Base-by-base conservation (phyloP, 306 rosid species). In the Medicago arabica region DNA sequence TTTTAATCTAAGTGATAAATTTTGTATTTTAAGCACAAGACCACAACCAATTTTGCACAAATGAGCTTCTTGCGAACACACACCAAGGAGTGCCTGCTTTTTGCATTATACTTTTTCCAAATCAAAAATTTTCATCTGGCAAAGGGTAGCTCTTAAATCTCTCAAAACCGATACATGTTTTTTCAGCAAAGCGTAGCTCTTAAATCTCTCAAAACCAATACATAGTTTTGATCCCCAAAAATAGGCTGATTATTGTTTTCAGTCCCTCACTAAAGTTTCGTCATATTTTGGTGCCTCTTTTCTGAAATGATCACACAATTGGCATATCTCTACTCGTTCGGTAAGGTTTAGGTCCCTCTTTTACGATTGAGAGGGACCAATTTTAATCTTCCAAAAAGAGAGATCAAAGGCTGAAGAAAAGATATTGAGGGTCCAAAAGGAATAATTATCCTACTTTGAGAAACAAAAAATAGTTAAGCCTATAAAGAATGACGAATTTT, bases 121-220 rank as follows among this genome's bases (percentile, higher is more conserved):
- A 41, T 82, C 57, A 59, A 38, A 73, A 73, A 44, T 49, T 14
- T 4, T 55, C 47, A 58, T 9, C 67, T 47, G 60, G 69, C 17
- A 57, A 21, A 43, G 44, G 51, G 76, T 7, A 74, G 74, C 28
- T 46, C 59, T 44, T 44, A 59, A 31, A 67, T 58, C 72, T 59
- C 69, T 59, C 53, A 77, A 28, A 38, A 67, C 53, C 31, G 23
- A 59, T 19, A 31, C 41, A 70, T 71, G 12, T 63, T 16, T 72
- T 72, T 66, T 4, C 66, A 41, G 61, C 7, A 67, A 66, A 21
- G 23, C 1, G 23, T 21, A 21, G 23, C 23, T 21, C 23, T 21
- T 21, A 21, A 21, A 21, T 21, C 23, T 21, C 23, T 21, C 23
- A 21, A 21, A 21, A 21, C 23, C 23, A 21, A 21, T 21, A 21